Evolutionary conservation across 2,329 filamentous ascomycete species (phyloP).

Genomic region (Hymenoscyphus scutula): DNA sequence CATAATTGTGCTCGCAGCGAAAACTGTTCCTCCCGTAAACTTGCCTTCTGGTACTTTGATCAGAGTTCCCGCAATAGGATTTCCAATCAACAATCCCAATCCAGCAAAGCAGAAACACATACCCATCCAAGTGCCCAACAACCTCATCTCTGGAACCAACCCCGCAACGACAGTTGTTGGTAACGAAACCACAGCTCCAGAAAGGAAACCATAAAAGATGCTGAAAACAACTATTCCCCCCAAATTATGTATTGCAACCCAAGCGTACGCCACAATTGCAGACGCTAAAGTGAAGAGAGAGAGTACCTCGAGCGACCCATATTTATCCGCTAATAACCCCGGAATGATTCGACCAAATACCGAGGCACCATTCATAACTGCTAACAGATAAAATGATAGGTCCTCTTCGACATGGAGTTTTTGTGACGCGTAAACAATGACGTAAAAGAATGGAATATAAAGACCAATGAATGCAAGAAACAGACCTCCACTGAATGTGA

Average conservation of each 20-base stretch:
- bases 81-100: conserved; percentile 57
- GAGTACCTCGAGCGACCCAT: conserved; percentile 51
- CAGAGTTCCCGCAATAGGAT: conserved; percentile 62
- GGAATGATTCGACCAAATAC: conserved; percentile 53
- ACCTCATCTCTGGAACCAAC: conserved; percentile 46
- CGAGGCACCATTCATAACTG: conserved; percentile 28
- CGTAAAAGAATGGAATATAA: conserved; percentile 53
- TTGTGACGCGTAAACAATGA: conserved; percentile 29
- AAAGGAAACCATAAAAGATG: conserved; percentile 63
- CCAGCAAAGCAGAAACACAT: conserved; percentile 38
- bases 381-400: conserved; percentile 17
- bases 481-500: conserved; percentile 41
- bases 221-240: conserved; percentile 60
- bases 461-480: conserved; percentile 50
- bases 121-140: conserved; percentile 32
- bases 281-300: conserved; percentile 44
- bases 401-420: conserved; percentile 5
- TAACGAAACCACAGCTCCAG: conserved; percentile 61
- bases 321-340: conserved; percentile 48
- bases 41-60: conserved; percentile 47
- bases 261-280: conserved; percentile 37
- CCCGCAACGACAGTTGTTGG: conserved; percentile 54
- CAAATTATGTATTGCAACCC: conserved; percentile 51
- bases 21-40: conserved; percentile 52
- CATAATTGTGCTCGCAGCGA: conserved; percentile 43